phyloP scores from a whole-genome alignment of 2,329 filamentous ascomycete species.

The Pyrenochaeta sp. region DNA sequence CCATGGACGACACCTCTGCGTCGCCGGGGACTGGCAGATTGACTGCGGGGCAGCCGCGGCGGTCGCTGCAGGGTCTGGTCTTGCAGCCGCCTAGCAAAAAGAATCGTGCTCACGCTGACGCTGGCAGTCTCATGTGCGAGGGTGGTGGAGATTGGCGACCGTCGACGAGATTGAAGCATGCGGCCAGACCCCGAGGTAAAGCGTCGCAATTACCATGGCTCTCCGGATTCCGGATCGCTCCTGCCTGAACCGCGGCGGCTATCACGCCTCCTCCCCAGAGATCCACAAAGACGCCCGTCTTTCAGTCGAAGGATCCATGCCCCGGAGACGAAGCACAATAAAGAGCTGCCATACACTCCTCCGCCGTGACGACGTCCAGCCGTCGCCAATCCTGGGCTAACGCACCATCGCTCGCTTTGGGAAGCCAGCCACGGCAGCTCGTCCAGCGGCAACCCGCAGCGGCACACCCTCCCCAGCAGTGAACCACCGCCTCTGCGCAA shows the following conservation, averaged over 20 bases:
- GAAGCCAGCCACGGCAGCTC: conserved; percentile 3
- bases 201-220: conserved; percentile 1
- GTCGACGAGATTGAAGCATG: conserved; percentile 12
- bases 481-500: conserved; percentile 8
- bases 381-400: conserved; percentile 19
- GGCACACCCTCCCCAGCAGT: conserved; percentile 28
- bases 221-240: conserved; percentile 1
- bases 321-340: neutral
- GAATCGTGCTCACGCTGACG: conserved; percentile 10
- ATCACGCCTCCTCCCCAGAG: no score
- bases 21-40: conserved; percentile 6
- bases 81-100: conserved; percentile 14
- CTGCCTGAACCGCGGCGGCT: conserved; percentile 3
- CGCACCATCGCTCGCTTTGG: conserved; percentile 10
- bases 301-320: neutral
- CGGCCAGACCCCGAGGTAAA: conserved; percentile 12
- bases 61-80: conserved; percentile 29
- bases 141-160: conserved; percentile 8
- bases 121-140: conserved; percentile 10
- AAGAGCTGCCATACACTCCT: neutral
- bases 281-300: neutral
- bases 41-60: conserved; percentile 25
- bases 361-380: conserved; percentile 16
- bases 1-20: no score
- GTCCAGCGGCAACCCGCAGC: conserved; percentile 18